These are phyloP conservation scores for Boletales sp. DNA, from an alignment of 768 basidiomycete species.

Conservation along the genomic window DNA sequence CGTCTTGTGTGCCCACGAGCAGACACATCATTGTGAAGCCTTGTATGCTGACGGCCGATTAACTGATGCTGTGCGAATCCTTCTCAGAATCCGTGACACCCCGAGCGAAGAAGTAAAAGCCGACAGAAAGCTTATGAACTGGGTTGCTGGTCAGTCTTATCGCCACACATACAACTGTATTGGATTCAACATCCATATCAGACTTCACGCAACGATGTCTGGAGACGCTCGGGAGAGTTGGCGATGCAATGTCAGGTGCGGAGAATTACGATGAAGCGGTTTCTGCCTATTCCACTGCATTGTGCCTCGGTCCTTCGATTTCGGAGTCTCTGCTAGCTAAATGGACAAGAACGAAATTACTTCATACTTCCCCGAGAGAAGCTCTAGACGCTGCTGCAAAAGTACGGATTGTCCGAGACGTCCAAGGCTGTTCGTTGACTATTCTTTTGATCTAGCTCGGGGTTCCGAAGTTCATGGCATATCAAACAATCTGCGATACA, in stretches of 20 bases:
- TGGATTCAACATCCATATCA: not conserved
- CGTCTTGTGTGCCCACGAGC: not conserved
- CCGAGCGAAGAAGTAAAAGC: not conserved
- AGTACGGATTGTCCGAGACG: not conserved
- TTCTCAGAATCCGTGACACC: not conserved
- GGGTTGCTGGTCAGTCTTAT: constrained; percentile 3
- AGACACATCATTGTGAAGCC: constrained; percentile 4
- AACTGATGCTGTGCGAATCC: not conserved
- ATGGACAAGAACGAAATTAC: not conserved
- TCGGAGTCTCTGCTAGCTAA: not conserved
- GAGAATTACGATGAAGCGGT: not conserved
- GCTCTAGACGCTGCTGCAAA: not conserved
- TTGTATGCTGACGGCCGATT: not conserved
- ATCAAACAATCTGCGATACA: no score
- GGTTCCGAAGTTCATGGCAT: not conserved
- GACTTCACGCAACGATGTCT: not conserved
- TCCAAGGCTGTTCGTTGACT: no score
- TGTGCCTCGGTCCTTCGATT: not conserved
- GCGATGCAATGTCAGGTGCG: not conserved
- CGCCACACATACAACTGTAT: not conserved
- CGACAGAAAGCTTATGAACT: not conserved
- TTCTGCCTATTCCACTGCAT: not conserved
- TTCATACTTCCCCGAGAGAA: not conserved
- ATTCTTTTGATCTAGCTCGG: not conserved
- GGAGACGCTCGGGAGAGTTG: not conserved